Evolutionary conservation across 1,139 yeast species (phyloP).

Genomic region (Waltiozyma sp.): DNA sequence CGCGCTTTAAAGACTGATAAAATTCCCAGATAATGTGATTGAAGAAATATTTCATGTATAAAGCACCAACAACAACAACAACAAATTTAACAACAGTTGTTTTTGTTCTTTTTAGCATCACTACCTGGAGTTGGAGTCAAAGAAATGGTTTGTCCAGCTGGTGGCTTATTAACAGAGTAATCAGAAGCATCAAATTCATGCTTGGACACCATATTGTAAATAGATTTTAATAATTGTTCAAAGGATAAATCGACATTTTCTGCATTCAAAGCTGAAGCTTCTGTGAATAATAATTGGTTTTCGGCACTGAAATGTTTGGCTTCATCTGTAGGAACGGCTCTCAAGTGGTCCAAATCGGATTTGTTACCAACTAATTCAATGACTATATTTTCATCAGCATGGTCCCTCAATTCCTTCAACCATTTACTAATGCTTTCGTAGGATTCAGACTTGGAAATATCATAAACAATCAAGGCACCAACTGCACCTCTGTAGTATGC

Average conservation of each 20-base stretch:
- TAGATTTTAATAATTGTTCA: conserved; percentile 83
- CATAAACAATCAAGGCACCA: conserved; percentile 93
- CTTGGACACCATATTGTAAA: conserved; percentile 84
- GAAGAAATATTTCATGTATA: no score
- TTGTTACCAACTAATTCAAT: conserved; percentile 95
- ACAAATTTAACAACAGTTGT: conserved; percentile 46
- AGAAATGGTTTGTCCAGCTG: conserved; percentile 80
- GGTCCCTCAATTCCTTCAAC: conserved; percentile 91
- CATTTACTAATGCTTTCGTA: conserved; percentile 92
- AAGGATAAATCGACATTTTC: conserved; percentile 93
- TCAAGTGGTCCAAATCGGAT: conserved; percentile 86
- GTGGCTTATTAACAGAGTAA: conserved; percentile 40
- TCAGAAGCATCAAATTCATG: conserved; percentile 74
- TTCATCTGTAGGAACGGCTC: conserved; percentile 97
- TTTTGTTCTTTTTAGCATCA: conserved; percentile 41
- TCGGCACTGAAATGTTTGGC: conserved; percentile 94
- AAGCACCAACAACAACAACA: no score
- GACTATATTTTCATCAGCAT: conserved; percentile 94
- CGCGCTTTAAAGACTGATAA: no score
- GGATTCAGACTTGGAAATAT: conserved; percentile 84
- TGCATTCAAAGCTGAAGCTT: conserved; percentile 92
- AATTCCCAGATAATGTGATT: no score
- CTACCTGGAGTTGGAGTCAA: conserved; percentile 92
- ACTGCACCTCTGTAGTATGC: conserved; percentile 98
- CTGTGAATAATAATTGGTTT: conserved; percentile 84